Evolutionary conservation across 805 yeast species (phyloP).

Genomic region (Pichia californica): DNA sequence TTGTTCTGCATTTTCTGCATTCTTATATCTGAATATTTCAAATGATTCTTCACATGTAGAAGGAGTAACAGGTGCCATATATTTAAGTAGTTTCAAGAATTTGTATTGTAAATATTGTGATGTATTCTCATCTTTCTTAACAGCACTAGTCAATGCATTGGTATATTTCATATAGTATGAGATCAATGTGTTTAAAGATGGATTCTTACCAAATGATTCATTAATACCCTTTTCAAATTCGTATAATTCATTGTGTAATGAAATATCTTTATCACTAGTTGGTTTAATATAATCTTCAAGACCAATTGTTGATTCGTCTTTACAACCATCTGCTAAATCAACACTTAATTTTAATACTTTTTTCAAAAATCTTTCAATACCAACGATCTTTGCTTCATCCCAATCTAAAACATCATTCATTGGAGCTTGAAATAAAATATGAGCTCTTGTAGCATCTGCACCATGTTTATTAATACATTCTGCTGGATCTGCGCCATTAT

Average conservation of each 20-base stretch:
- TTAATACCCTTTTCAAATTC: constrained; percentile 43
- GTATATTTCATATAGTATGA: constrained; percentile 88
- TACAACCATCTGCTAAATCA: constrained; percentile 19
- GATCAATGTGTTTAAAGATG: constrained; percentile 75
- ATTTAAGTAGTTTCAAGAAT: constrained; percentile 48
- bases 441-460: constrained; percentile 92
- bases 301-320: constrained; percentile 9
- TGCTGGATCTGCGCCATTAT: constrained; percentile 88
- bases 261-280: constrained; percentile 36
- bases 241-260: constrained; percentile 54
- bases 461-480: constrained; percentile 72
- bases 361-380: constrained; percentile 80
- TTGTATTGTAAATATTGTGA: constrained; percentile 8
- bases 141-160: constrained; percentile 38
- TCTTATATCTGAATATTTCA: constrained; percentile 38
- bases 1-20: constrained; percentile 14
- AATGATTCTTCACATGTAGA: constrained; percentile 77
- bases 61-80: constrained; percentile 79
- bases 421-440: constrained; percentile 88
- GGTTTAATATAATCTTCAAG: constrained; percentile 16
- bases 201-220: constrained; percentile 48
- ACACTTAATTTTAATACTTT: constrained; percentile 38
- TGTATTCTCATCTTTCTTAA: constrained; percentile 34
- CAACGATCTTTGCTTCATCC: constrained; percentile 85
- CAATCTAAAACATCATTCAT: constrained; percentile 74